Percentiles rank a stretch among this genome's conserved stretches.
Conservation (phyloP, 2,329 filamentous ascomycete species). For the Cadophora gregata region DNA sequence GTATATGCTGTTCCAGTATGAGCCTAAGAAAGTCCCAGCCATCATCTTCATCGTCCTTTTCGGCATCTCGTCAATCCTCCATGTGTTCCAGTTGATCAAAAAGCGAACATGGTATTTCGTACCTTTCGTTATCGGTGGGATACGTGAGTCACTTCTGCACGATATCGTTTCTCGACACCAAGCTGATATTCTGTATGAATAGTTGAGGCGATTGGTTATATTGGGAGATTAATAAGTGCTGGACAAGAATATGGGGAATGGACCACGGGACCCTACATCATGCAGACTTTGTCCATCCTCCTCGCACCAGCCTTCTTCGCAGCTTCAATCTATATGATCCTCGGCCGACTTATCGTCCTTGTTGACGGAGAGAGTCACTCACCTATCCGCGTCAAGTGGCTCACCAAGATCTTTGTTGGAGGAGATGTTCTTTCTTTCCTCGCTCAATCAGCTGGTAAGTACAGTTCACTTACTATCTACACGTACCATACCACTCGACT, state of each 20-base stretch:
- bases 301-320: slow-evolving; percentile 49
- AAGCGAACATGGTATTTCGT: slow-evolving; percentile 57
- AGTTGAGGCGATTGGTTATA: slow-evolving; percentile 50
- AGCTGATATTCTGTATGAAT: slow-evolving; percentile 14
- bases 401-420: slow-evolving; percentile 55
- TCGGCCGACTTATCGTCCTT: slow-evolving; percentile 47
- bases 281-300: slow-evolving; percentile 47
- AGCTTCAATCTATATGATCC: slow-evolving; percentile 50
- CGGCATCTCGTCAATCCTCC: slow-evolving; percentile 45
- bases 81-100: slow-evolving; percentile 47
- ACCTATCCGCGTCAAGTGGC: slow-evolving; percentile 48
- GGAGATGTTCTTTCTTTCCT: slow-evolving; percentile 54
- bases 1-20: slow-evolving; percentile 53
- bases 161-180: neutral
- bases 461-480: neutral
- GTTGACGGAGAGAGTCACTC: slow-evolving; percentile 48
- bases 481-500: too few relatives aligned
- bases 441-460: slow-evolving; percentile 45
- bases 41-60: slow-evolving; percentile 51
- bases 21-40: slow-evolving; percentile 52
- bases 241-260: slow-evolving; percentile 35
- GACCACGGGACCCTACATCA: slow-evolving; percentile 43
- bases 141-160: slow-evolving; percentile 48
- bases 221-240: slow-evolving; percentile 38
- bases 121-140: slow-evolving; percentile 57